Evolutionary conservation across 257 asterid genomes (phyloP).

Genomic region (Solanum piurae): DNA sequence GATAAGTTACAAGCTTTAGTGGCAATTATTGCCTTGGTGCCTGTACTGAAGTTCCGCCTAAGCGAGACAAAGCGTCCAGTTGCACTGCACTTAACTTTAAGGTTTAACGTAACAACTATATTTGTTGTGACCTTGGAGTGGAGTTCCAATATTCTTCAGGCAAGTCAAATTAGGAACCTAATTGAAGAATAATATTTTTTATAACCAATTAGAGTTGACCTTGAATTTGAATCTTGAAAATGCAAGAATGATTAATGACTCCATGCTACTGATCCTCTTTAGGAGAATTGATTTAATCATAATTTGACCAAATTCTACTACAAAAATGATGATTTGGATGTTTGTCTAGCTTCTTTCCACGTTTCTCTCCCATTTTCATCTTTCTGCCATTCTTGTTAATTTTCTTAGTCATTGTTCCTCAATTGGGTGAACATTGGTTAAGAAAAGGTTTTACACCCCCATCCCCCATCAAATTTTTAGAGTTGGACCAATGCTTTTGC

Average conservation of each 20-base stretch:
- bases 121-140: not conserved
- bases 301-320: not conserved
- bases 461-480: not conserved
- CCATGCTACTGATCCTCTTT: not conserved
- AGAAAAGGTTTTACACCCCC: not conserved
- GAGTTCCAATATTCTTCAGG: not conserved
- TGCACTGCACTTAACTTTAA: not conserved
- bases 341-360: not conserved
- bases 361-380: not conserved
- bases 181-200: not conserved
- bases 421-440: not conserved
- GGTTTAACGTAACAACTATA: not conserved
- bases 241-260: not conserved
- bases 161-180: not conserved
- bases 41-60: not conserved
- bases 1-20: not conserved
- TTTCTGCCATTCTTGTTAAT: not conserved
- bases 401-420: not conserved
- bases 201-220: not conserved
- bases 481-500: not conserved
- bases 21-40: not conserved
- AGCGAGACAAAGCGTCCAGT: not conserved
- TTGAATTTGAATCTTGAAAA: not conserved
- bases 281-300: not conserved
- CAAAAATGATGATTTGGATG: not conserved